These are phyloP conservation scores for Psilocybe tampanensis DNA, from an alignment of 768 basidiomycete genomes.

Conservation along the genomic window DNA sequence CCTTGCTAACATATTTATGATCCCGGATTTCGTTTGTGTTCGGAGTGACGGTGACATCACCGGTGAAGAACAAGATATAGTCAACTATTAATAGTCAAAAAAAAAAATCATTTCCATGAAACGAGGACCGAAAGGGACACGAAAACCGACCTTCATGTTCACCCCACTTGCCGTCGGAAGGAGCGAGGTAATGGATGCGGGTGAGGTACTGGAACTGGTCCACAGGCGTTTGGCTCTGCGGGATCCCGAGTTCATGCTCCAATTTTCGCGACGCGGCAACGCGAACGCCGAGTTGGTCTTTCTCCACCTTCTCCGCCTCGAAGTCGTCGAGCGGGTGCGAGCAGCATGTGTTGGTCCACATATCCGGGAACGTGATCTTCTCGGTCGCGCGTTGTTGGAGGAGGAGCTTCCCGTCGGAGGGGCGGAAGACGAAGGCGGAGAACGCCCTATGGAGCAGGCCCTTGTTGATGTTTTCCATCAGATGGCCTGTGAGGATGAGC, in stretches of 20 bases:
- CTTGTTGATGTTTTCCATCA: constrained; percentile 95
- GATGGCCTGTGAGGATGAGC: constrained; percentile 63
- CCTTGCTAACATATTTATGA: constrained; percentile 88
- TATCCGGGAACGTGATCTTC: constrained; percentile 98
- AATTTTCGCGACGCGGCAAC: constrained; percentile 94
- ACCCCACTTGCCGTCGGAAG: constrained; percentile 91
- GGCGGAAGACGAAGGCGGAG: constrained; percentile 95
- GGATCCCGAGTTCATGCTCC: constrained; percentile 96
- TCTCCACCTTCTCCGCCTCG: constrained; percentile 76
- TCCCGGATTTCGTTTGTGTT: constrained; percentile 93
- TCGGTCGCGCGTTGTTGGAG: constrained; percentile 95
- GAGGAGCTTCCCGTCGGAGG: constrained; percentile 89
- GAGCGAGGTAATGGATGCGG: constrained; percentile 96
- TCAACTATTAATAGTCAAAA: constrained; percentile 63
- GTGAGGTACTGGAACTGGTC: constrained; percentile 94
- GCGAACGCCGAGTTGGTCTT: constrained; percentile 80
- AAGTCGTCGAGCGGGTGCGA: constrained; percentile 96
- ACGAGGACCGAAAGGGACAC: background rate
- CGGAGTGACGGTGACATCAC: constrained; percentile 78
- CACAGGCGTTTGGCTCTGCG: constrained; percentile 69
- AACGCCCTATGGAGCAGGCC: constrained; percentile 97
- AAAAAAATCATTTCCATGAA: too few species aligned
- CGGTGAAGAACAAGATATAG: constrained; percentile 94
- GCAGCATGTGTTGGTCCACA: constrained; percentile 99
- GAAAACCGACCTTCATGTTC: constrained; percentile 87